Percentiles rank a stretch among this genome's conserved stretches.
Conservation (phyloP, 176 grass and related monocot genomes). For the Musa troglodytarum region DNA sequence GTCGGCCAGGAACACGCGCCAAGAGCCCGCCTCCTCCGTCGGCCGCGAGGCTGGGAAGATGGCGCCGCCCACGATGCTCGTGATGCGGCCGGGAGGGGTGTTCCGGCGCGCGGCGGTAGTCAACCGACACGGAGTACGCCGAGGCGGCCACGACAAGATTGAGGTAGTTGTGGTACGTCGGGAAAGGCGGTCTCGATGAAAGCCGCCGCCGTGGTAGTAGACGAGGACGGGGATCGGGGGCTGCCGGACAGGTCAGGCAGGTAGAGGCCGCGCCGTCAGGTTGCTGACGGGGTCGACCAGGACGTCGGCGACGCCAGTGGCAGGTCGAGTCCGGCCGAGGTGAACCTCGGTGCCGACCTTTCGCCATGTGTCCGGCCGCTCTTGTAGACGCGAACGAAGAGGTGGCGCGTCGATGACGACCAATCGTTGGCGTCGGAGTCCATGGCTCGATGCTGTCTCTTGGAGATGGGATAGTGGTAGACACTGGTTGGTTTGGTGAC, state of each 20-base stretch:
- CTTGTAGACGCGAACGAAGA: neutral
- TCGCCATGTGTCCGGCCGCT: slow-evolving; percentile 1
- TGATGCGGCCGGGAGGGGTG: slow-evolving; percentile 55
- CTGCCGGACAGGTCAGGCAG: neutral
- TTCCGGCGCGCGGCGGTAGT: slow-evolving; percentile 81
- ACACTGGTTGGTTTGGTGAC: too few species aligned
- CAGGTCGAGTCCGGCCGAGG: neutral
- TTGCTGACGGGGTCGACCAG: slow-evolving; percentile 1
- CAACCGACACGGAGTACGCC: slow-evolving; percentile 48
- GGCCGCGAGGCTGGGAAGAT: slow-evolving; percentile 28
- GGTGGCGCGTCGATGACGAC: neutral
- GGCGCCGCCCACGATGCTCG: slow-evolving; percentile 46
- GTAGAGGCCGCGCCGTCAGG: slow-evolving; percentile 3
- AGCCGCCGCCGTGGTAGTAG: slow-evolving; percentile 74
- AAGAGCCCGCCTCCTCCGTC: neutral
- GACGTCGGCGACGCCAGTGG: slow-evolving; percentile 8
- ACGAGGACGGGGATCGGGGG: slow-evolving; percentile 20
- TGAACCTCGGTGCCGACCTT: neutral
- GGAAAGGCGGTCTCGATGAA: slow-evolving; percentile 44
- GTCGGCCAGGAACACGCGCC: slow-evolving; percentile 1
- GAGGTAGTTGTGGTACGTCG: slow-evolving; percentile 58
- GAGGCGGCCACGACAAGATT: slow-evolving; percentile 48
- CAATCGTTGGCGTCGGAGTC: neutral
- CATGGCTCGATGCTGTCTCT: neutral
- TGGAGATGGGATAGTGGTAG: too few species aligned